These are phyloP conservation scores for Zoysia pacifica DNA, from an alignment of 176 grass and related monocot species.

Conservation along the genomic window DNA sequence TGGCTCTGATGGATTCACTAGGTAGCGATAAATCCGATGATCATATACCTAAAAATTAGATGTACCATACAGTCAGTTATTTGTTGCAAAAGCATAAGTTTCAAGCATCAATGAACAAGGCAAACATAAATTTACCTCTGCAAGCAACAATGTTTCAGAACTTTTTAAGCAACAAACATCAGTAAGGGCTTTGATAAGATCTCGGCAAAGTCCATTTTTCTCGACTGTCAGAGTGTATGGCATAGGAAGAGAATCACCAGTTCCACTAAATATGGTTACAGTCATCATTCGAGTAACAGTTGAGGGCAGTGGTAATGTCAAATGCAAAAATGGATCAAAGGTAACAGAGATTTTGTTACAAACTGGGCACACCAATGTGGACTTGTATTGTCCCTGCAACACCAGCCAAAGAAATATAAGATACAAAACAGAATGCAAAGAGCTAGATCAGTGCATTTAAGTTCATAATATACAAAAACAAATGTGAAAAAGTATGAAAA, in stretches of 20 bases:
- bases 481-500: background rate
- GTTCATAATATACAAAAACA: background rate
- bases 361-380: constrained; percentile 88
- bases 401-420: constrained; percentile 35
- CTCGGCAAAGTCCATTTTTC: constrained; percentile 69
- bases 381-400: constrained; percentile 97
- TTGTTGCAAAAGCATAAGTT: background rate
- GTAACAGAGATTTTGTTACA: constrained; percentile 94
- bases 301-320: constrained; percentile 89
- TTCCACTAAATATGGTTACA: constrained; percentile 84
- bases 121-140: constrained; percentile 60
- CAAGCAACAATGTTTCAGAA: constrained; percentile 74
- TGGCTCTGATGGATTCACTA: constrained; percentile 51
- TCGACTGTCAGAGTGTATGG: constrained; percentile 80
- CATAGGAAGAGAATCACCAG: constrained; percentile 75
- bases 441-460: background rate
- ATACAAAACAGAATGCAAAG: constrained; percentile 26
- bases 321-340: constrained; percentile 98
- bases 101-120: background rate
- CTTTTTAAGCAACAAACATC: constrained; percentile 66
- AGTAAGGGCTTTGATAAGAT: constrained; percentile 66
- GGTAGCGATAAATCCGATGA: constrained; percentile 71
- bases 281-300: constrained; percentile 79
- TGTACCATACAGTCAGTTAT: constrained; percentile 6
- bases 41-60: constrained; percentile 65